Evolutionary conservation across 805 yeast genomes (phyloP).

Genomic region (Wickerhamiella australiensis): DNA sequence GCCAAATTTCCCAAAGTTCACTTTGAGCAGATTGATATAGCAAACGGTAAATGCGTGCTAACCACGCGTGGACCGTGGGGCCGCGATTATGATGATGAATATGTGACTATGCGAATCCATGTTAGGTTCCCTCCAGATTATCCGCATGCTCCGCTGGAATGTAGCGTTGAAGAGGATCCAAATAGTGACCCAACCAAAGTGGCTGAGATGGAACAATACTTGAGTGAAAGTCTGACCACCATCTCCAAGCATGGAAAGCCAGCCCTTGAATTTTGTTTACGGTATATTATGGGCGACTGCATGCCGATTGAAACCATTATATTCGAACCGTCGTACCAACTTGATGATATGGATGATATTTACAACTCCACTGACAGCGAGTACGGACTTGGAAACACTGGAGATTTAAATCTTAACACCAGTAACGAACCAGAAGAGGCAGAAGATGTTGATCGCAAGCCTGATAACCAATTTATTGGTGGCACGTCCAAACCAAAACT

Average conservation of each 20-base stretch:
- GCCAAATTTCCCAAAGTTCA: constrained; percentile 76
- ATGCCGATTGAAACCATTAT: constrained; percentile 24
- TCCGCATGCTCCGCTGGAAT: constrained; percentile 50
- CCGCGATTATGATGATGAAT: constrained; percentile 28
- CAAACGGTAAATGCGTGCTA: constrained; percentile 66
- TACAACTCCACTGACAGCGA: constrained; percentile 25
- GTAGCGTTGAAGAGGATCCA: constrained; percentile 67
- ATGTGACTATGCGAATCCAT: constrained; percentile 56
- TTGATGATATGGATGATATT: constrained; percentile 16
- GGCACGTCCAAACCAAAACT: constrained; percentile 30
- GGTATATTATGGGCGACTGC: constrained; percentile 68
- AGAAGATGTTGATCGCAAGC: constrained; percentile 7
- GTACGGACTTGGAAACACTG: constrained; percentile 5
- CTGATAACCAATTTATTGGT: constrained; percentile 8
- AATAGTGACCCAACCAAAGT: constrained; percentile 43
- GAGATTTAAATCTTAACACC: neutral
- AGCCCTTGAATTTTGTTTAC: constrained; percentile 68
- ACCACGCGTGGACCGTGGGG: constrained; percentile 78
- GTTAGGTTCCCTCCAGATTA: constrained; percentile 62
- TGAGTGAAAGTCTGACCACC: constrained; percentile 44
- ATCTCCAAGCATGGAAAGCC: constrained; percentile 47
- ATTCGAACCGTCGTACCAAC: constrained; percentile 9
- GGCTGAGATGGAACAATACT: constrained; percentile 38
- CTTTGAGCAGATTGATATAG: constrained; percentile 78
- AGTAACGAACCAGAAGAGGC: neutral